A percentile compares a stretch with the other conserved stretches of the same genome.
Conservation (phyloP, 495 filamentous ascomycete genomes). For the Penicillium coprophilum region DNA sequence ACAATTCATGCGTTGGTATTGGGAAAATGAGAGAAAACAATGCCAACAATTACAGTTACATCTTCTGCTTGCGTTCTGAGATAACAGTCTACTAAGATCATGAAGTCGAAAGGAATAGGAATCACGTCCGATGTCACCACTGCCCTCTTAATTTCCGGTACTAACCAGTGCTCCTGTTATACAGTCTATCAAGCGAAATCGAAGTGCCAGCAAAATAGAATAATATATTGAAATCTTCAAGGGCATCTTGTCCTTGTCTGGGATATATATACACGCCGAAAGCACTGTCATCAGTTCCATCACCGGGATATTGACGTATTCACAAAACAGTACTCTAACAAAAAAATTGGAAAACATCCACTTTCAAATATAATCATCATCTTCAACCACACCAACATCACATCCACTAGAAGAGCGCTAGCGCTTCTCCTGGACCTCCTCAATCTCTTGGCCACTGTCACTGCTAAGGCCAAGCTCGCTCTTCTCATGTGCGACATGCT, state of each 20-base stretch:
- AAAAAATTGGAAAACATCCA: background rate
- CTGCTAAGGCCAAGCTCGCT: slow-evolving; percentile 33
- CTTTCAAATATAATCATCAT: background rate
- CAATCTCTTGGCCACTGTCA: slow-evolving; percentile 22
- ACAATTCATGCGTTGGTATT: too few relatives aligned
- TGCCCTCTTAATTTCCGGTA: too few relatives aligned
- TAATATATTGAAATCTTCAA: background rate
- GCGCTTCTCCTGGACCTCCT: slow-evolving; percentile 20
- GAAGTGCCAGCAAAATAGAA: background rate
- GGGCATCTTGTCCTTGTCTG: background rate
- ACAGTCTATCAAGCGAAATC: background rate
- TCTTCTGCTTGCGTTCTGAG: too few relatives aligned
- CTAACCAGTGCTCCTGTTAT: too few relatives aligned
- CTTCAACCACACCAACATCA: background rate
- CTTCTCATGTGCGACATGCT: slow-evolving; percentile 29
- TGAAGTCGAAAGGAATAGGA: too few relatives aligned
- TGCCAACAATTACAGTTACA: too few relatives aligned
- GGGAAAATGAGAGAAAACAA: too few relatives aligned
- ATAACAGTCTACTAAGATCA: too few relatives aligned
- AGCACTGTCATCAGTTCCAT: background rate
- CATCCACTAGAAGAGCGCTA: background rate
- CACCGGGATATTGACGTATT: background rate
- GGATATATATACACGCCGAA: background rate
- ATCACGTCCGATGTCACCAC: too few relatives aligned
- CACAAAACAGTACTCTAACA: background rate